Conservation (phyloP, 164 flowering plant genomes). For the Tetrastigma voinierianum region DNA sequence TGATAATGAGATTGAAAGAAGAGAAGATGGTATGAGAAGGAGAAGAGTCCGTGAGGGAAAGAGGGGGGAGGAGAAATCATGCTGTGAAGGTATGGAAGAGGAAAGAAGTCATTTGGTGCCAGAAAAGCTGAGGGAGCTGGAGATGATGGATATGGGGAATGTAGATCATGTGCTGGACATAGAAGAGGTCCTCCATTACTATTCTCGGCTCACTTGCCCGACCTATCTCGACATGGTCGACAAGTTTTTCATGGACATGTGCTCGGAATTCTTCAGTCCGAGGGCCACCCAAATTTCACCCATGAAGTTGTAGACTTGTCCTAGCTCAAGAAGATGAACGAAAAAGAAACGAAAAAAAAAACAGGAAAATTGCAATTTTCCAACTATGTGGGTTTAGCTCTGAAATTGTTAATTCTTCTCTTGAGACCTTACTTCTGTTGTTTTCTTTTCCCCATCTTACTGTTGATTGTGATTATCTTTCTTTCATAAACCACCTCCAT, state of each 20-base stretch:
- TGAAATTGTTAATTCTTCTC: no score
- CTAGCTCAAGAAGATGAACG: no score
- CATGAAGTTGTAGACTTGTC: no score
- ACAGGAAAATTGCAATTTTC: no score
- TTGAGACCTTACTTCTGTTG: no score
- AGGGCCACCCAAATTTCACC: background rate
- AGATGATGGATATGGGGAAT: slow-evolving; percentile 51
- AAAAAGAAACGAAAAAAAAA: background rate
- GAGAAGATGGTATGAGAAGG: background rate
- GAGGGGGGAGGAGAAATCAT: slow-evolving; percentile 9
- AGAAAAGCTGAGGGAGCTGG: slow-evolving; percentile 62
- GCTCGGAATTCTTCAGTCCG: slow-evolving; percentile 32
- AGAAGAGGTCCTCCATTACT: slow-evolving; percentile 73
- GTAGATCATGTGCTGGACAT: slow-evolving; percentile 67
- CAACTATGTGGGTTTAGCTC: no score
- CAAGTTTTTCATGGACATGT: slow-evolving; percentile 63
- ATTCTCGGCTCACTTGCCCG: slow-evolving; percentile 75
- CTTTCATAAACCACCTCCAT: no score
- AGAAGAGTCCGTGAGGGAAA: background rate
- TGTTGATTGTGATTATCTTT: no score
- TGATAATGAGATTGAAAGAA: background rate
- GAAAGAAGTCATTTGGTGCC: slow-evolving; percentile 24
- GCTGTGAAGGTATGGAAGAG: slow-evolving; percentile 8
- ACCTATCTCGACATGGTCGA: slow-evolving; percentile 78
- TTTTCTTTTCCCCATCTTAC: no score